A percentile compares a stretch with the other conserved stretches of the same genome.
Conservation (phyloP, 2,329 filamentous ascomycete species). For the Xylaria sp. region DNA sequence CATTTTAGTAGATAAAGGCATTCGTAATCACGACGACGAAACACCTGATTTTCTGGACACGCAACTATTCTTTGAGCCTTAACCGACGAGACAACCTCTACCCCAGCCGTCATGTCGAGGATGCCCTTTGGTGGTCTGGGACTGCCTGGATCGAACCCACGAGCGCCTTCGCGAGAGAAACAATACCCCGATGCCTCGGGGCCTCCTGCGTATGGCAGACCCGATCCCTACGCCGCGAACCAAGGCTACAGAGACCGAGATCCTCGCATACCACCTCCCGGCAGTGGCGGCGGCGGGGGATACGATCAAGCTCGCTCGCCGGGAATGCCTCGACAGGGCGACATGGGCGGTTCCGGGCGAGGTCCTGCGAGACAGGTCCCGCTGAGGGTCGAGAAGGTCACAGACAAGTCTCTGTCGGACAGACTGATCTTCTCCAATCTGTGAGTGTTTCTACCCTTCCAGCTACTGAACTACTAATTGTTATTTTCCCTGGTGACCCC, state of each 20-base stretch:
- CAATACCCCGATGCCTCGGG: conserved; percentile 30
- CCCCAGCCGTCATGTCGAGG: conserved; percentile 31
- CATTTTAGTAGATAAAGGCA: conserved; percentile 1
- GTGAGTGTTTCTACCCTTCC: conserved; percentile 23
- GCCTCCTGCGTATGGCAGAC: conserved; percentile 18
- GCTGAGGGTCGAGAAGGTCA: conserved; percentile 31
- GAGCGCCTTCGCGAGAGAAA: conserved; percentile 34
- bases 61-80: neutral
- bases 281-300: conserved; percentile 25
- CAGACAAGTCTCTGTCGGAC: conserved; percentile 34
- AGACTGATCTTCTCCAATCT: conserved; percentile 37
- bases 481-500: neutral
- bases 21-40: neutral
- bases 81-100: neutral
- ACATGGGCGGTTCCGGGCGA: conserved; percentile 18
- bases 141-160: conserved; percentile 35
- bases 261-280: conserved; percentile 23
- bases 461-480: neutral
- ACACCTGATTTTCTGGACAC: neutral
- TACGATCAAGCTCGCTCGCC: conserved; percentile 29
- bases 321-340: conserved; percentile 28
- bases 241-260: conserved; percentile 37
- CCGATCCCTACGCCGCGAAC: conserved; percentile 23
- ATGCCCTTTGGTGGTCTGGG: conserved; percentile 38
- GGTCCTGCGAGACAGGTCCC: conserved; percentile 32